Evolutionary conservation across 2,329 filamentous ascomycete species (phyloP).

Genomic region (Phaeosphaeria sp.): DNA sequence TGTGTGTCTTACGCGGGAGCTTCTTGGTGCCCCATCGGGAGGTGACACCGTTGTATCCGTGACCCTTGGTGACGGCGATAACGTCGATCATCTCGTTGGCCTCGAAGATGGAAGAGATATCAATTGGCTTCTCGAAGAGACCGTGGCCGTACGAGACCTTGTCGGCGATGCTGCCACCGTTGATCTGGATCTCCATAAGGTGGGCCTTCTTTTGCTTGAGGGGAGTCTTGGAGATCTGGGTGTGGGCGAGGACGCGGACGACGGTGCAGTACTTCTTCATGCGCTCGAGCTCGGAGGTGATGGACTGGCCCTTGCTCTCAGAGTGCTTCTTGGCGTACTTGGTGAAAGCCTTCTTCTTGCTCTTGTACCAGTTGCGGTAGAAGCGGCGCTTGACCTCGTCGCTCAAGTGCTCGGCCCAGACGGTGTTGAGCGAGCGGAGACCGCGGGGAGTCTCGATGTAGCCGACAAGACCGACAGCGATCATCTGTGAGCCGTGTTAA

Average conservation of each 20-base stretch:
- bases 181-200: slow-evolving; percentile 99
- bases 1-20: slow-evolving; percentile 99
- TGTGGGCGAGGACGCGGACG: slow-evolving; percentile 98
- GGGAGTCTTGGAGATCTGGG: slow-evolving; percentile 98
- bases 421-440: slow-evolving; percentile 98
- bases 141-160: slow-evolving; percentile 96
- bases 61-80: slow-evolving; percentile 99
- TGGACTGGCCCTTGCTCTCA: slow-evolving; percentile 85
- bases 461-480: slow-evolving; percentile 99
- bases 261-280: slow-evolving; percentile 99
- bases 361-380: slow-evolving; percentile 99
- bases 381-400: slow-evolving; percentile 99
- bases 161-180: slow-evolving; percentile 93
- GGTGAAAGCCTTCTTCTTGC: slow-evolving; percentile 99
- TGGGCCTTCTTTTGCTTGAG: slow-evolving; percentile 99
- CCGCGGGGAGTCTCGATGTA: slow-evolving; percentile 99
- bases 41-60: slow-evolving; percentile 98
- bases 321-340: slow-evolving; percentile 99
- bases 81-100: slow-evolving; percentile 99
- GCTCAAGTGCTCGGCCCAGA: slow-evolving; percentile 99
- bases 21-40: slow-evolving; percentile 99
- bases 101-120: slow-evolving; percentile 95
- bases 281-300: slow-evolving; percentile 97
- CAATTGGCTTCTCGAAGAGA: slow-evolving; percentile 99
- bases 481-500: slow-evolving; percentile 74